Base-by-base conservation (phyloP, 495 filamentous ascomycete genomes). In the Trichoderma gamsii region DNA sequence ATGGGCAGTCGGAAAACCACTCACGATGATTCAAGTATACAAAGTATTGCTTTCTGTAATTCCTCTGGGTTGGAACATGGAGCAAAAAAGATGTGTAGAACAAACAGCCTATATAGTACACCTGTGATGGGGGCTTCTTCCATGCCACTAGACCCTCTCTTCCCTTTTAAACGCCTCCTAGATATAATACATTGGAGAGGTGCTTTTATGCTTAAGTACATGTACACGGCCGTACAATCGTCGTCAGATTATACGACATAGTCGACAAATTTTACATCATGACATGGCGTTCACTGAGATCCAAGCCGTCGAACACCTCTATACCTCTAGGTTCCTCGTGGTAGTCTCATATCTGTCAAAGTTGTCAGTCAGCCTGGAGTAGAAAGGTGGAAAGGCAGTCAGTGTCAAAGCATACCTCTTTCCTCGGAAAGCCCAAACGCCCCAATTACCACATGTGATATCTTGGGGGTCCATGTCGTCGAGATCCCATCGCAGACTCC, bases 391-490 rank as follows among this genome's bases (percentile, higher is more conserved):
- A 27, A 7, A n/a, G 59, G 63, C n/a, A 38, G 67, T 68, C 61
- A 18, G 25, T 21, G 64, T 67, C 41, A 76, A 41, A 69, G 83
- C 87, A 73, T 88, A 97, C 88, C 95, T 90, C 87, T 99, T 99
- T 70, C 95, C 95, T 76, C 95, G 86, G 80, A 99, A 98, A 38
- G 88, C 92, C 93, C 94, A 99, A 21, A 96, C 78, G 5, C 95
- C 95, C 92, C 92, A 99, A 76, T 99, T 99, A 52, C 93, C 93
- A 75, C 90, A 93, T 70, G 89, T 97, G 70, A 98, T 83, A 79
- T 99, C 96, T 71, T 93, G 89, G 6, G 95, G 96, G 76, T 99
- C 95, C 65, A 92, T 74, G 77, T 99, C 95, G 75, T 97, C 97
- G 72, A 98, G 74, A 83, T 99, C 95, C 96, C 96, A 98, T 70